These are phyloP conservation scores for Scutellaria galericulata DNA, from an alignment of 257 asterid genomes.

Conservation along the genomic window DNA sequence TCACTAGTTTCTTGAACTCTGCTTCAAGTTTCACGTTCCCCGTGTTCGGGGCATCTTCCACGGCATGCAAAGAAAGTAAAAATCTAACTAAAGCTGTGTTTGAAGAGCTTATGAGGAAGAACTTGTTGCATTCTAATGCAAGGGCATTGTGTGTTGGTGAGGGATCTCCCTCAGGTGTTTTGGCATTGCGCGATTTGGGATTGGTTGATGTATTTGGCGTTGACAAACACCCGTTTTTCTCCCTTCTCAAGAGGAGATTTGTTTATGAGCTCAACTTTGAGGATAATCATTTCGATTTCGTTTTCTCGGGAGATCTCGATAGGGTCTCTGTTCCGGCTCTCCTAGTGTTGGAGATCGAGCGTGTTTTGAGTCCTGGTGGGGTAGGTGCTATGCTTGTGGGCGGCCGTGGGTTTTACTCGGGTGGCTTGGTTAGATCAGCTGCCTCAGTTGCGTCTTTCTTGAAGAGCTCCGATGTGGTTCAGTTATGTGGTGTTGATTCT, in stretches of 20 bases:
- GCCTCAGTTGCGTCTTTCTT: constrained; percentile 50
- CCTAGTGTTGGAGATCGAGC: constrained; percentile 83
- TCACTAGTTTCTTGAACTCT: constrained; percentile 36
- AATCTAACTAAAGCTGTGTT: constrained; percentile 60
- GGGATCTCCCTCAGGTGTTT: constrained; percentile 57
- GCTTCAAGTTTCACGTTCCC: constrained; percentile 35
- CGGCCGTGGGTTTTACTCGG: constrained; percentile 45
- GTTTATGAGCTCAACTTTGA: constrained; percentile 73
- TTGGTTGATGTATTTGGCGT: constrained; percentile 51
- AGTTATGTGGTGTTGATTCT: constrained; percentile 58
- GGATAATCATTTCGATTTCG: constrained; percentile 71
- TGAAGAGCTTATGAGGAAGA: constrained; percentile 57
- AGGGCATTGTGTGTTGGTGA: constrained; percentile 77
- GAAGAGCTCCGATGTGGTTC: constrained; percentile 70
- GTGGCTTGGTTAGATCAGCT: constrained; percentile 54
- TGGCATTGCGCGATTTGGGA: constrained; percentile 65
- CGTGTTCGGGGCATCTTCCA: constrained; percentile 30
- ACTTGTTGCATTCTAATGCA: constrained; percentile 60
- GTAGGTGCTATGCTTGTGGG: constrained; percentile 76
- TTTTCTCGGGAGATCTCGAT: constrained; percentile 75
- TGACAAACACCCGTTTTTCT: constrained; percentile 76
- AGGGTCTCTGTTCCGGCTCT: constrained; percentile 77
- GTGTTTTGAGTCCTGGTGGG: constrained; percentile 81
- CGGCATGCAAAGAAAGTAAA: constrained; percentile 39
- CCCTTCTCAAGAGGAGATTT: constrained; percentile 69